These are phyloP conservation scores for Phylloporus rhodoxanthus DNA, from an alignment of 768 basidiomycete species.

Conservation along the genomic window DNA sequence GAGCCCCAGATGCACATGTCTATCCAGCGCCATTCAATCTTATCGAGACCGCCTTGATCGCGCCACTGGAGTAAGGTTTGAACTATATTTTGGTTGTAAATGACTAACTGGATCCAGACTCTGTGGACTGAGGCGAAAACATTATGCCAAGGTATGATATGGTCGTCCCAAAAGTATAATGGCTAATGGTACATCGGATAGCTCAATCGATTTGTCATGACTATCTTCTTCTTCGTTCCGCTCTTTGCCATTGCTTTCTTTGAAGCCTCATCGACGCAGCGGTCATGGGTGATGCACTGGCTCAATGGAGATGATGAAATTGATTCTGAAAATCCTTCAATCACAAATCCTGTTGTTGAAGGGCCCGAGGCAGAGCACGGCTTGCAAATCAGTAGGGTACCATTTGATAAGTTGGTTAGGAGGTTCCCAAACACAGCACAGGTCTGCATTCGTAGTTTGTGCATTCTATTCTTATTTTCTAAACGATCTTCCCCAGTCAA, in stretches of 20 bases:
- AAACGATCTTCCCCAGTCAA: constrained; percentile 45
- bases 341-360: constrained; percentile 57
- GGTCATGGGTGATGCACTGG: constrained; percentile 66
- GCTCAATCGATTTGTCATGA: constrained; percentile 80
- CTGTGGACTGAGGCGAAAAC: constrained; percentile 40
- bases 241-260: constrained; percentile 66
- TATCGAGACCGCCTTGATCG: constrained; percentile 71
- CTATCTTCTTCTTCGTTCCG: constrained; percentile 74
- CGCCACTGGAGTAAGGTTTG: constrained; percentile 74
- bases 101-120: constrained; percentile 29
- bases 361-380: constrained; percentile 48
- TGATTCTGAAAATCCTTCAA: constrained; percentile 46
- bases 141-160: constrained; percentile 52
- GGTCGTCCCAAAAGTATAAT: neutral
- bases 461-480: constrained; percentile 3
- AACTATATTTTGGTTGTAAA: neutral
- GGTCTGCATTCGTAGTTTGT: constrained; percentile 37
- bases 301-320: constrained; percentile 55
- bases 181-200: constrained; percentile 22
- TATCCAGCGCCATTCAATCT: constrained; percentile 94
- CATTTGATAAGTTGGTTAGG: constrained; percentile 64
- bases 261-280: constrained; percentile 55
- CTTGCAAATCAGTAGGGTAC: constrained; percentile 60
- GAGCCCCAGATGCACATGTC: constrained; percentile 74
- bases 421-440: constrained; percentile 67